phyloP scores from a whole-genome alignment of 176 grass and related monocot genomes.

The Cenchrus americanus region DNA sequence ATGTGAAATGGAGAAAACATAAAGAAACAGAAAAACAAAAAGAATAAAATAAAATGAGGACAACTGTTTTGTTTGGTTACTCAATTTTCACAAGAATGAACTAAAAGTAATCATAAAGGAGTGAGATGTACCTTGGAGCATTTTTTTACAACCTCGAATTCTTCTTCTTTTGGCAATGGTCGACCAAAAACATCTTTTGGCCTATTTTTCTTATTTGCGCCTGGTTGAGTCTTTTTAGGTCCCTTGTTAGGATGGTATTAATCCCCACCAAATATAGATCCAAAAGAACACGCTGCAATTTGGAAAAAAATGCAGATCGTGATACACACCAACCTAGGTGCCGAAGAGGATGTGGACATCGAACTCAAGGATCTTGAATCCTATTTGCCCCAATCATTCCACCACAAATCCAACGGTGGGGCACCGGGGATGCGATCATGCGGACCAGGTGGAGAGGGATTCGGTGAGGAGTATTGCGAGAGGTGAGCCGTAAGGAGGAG shows the following conservation, averaged over 20 bases:
- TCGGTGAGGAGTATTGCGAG: too few relatives aligned
- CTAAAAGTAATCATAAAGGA: slow-evolving; percentile 13
- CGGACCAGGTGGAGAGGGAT: too few relatives aligned
- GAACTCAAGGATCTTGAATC: too few relatives aligned
- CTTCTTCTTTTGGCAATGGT: slow-evolving; percentile 82
- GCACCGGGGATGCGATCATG: too few relatives aligned
- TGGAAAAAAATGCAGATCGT: too few relatives aligned
- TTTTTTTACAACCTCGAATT: slow-evolving; percentile 98
- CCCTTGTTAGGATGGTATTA: slow-evolving; percentile 50
- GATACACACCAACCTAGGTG: too few relatives aligned
- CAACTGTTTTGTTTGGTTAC: background rate
- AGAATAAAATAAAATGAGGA: background rate
- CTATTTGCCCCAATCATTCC: too few relatives aligned
- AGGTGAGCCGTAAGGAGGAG: too few relatives aligned
- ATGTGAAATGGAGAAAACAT: background rate
- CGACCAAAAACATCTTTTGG: slow-evolving; percentile 95
- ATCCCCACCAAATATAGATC: too few relatives aligned
- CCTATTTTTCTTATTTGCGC: slow-evolving; percentile 69
- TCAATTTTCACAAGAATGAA: background rate
- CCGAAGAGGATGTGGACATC: too few relatives aligned
- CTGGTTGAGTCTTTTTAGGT: slow-evolving; percentile 44
- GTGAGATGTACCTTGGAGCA: slow-evolving; percentile 72
- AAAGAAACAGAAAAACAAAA: background rate
- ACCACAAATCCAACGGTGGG: too few relatives aligned
- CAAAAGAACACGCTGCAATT: too few relatives aligned